Conservation (phyloP, 2,329 filamentous ascomycete genomes). For the Ampelomyces quisqualis region DNA sequence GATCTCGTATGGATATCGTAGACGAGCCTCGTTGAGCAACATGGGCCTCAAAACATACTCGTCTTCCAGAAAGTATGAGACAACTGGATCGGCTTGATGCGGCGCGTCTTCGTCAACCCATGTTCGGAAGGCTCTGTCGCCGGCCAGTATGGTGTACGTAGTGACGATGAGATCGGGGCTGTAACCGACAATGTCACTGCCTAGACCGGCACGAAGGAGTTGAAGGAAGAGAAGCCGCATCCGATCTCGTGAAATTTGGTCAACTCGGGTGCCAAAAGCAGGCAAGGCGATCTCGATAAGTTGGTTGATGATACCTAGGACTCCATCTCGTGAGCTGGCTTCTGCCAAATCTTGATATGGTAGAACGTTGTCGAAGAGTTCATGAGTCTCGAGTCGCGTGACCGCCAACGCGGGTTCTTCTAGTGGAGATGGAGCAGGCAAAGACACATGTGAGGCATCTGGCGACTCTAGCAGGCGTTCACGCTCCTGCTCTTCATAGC, state of each 20-base stretch:
- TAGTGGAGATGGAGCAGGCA: conserved; percentile 21
- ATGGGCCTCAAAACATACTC: conserved; percentile 54
- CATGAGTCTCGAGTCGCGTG: conserved; percentile 22
- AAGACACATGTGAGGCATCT: conserved; percentile 11
- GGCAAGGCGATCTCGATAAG: conserved; percentile 30
- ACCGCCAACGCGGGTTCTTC: conserved; percentile 33
- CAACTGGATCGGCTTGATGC: conserved; percentile 39
- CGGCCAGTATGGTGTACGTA: conserved; percentile 63
- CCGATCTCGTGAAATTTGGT: conserved; percentile 60
- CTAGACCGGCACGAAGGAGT: conserved; percentile 66
- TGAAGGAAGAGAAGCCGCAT: conserved; percentile 68
- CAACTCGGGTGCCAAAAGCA: conserved; percentile 52
- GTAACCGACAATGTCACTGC: conserved; percentile 64
- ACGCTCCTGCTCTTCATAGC: conserved; percentile 29
- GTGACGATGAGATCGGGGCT: conserved; percentile 68
- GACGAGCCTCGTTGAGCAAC: conserved; percentile 67
- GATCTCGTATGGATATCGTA: conserved; percentile 83
- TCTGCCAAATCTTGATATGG: conserved; percentile 32
- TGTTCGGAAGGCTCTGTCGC: conserved; percentile 47
- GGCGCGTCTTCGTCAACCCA: conserved; percentile 27
- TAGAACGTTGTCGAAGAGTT: conserved; percentile 28
- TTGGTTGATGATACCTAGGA: conserved; percentile 29
- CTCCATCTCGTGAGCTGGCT: conserved; percentile 24
- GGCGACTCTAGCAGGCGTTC: conserved; percentile 30
- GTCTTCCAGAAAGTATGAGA: conserved; percentile 59